These are phyloP conservation scores for Kalmusia sp. DNA, from an alignment of 2,329 filamentous ascomycete genomes.

Conservation along the genomic window DNA sequence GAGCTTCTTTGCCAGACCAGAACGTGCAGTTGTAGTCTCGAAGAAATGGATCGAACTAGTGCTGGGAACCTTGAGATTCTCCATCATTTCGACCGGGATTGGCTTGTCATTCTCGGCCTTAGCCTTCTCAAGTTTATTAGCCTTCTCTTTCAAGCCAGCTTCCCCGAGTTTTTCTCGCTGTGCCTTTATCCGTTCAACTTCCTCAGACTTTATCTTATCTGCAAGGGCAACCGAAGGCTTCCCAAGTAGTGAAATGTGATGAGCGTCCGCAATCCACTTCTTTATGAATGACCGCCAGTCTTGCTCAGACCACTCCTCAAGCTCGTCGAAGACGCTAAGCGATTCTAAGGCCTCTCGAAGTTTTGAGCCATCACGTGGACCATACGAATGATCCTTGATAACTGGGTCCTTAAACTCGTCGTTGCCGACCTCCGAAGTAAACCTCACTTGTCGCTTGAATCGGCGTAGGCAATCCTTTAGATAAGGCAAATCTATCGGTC, in stretches of 20 bases:
- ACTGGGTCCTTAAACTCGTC: slow-evolving; percentile 84
- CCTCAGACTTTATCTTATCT: slow-evolving; percentile 80
- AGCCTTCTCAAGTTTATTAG: slow-evolving; percentile 78
- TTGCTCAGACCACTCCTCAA: slow-evolving; percentile 81
- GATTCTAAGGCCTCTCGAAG: slow-evolving; percentile 49
- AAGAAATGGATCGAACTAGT: slow-evolving; percentile 96
- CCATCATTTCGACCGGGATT: slow-evolving; percentile 82
- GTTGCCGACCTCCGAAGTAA: slow-evolving; percentile 80
- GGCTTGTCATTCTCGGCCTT: slow-evolving; percentile 88
- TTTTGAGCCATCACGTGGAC: slow-evolving; percentile 75
- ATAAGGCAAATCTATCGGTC: slow-evolving; percentile 88
- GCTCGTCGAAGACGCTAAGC: slow-evolving; percentile 64
- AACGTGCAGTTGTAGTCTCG: slow-evolving; percentile 81
- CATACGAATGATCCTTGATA: slow-evolving; percentile 92
- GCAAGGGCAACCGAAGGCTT: slow-evolving; percentile 83
- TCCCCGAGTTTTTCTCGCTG: slow-evolving; percentile 80
- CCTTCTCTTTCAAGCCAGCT: slow-evolving; percentile 79
- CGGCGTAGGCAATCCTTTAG: slow-evolving; percentile 85
- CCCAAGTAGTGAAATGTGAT: slow-evolving; percentile 87
- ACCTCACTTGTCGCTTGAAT: slow-evolving; percentile 82
- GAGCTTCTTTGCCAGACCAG: slow-evolving; percentile 76
- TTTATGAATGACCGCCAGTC: slow-evolving; percentile 84
- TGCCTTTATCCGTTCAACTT: slow-evolving; percentile 78
- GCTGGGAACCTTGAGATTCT: slow-evolving; percentile 80
- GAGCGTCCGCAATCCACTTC: slow-evolving; percentile 84